Conservation (phyloP, 768 basidiomycete genomes). For the Calocybe indica region DNA sequence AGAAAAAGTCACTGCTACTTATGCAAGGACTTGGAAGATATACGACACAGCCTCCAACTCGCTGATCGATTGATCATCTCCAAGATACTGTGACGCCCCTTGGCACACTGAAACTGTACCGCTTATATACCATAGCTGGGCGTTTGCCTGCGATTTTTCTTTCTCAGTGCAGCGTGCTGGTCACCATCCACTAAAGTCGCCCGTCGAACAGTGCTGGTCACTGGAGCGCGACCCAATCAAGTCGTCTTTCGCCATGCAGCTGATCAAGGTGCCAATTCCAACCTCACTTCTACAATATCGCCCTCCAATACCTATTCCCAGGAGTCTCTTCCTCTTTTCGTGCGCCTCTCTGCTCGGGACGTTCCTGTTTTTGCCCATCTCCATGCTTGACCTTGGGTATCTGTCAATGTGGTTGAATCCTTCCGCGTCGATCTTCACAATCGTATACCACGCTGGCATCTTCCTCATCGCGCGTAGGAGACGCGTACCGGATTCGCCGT, state of each 20-base stretch:
- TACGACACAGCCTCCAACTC: too few species aligned
- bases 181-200: slow-evolving; percentile 13
- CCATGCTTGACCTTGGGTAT: slow-evolving; percentile 26
- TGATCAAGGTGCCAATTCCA: slow-evolving; percentile 3
- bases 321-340: slow-evolving; percentile 21
- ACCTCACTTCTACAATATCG: not conserved
- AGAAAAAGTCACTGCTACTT: too few species aligned
- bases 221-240: slow-evolving; percentile 8
- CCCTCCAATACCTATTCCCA: slow-evolving; percentile 11
- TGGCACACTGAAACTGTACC: not conserved
- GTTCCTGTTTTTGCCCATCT: slow-evolving; percentile 20
- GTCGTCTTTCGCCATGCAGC: slow-evolving; percentile 1
- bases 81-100: slow-evolving; percentile 4
- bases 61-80: not conserved
- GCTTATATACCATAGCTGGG: not conserved
- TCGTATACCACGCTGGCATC: slow-evolving; percentile 20
- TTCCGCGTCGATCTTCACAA: slow-evolving; percentile 21
- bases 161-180: slow-evolving; percentile 17
- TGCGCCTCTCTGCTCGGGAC: slow-evolving; percentile 18
- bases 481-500: slow-evolving; percentile 18
- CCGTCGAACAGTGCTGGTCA: slow-evolving; percentile 22
- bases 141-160: slow-evolving; percentile 4
- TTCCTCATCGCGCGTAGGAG: slow-evolving; percentile 19
- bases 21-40: too few species aligned
- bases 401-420: slow-evolving; percentile 28